Evolutionary conservation across 768 basidiomycete genomes (phyloP), one percentile per base, ranked within the genome.

Genomic region (Serendipita sp.): DNA sequence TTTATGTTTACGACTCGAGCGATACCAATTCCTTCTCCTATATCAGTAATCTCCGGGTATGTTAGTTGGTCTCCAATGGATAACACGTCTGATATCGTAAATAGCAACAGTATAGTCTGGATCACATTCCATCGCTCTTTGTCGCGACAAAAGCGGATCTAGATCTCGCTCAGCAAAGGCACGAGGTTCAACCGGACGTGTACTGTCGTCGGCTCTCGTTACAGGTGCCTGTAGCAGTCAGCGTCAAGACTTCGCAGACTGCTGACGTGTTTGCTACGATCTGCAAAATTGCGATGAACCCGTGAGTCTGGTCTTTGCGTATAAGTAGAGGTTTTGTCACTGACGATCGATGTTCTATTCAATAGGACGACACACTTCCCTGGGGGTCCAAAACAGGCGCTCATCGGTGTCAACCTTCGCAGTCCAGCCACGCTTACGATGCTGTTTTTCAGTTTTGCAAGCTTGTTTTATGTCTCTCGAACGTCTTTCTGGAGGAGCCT

Each of bases 1-100:
- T 94, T 68, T 97, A 95, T 72, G 92, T 97, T 36, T 85, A 97
- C 71, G 95, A 99, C 75, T 97, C 94, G 54, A 93, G 91, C 72
- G 95, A 99, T 73, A 97, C 95, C 45, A 98, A 99, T 75, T 96
- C 92, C 8, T 99, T 99, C 74, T 94, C 91, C 54, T 96, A 98
- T 75, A 92, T 99, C 73, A 94, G 91, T 70, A 96, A 95, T 76
- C 77, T 97, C 70, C 83, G 95, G 73, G 93, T 95, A 72, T 65
- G 83, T 75, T 5, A 41, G 47, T n/a, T 13, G 35, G 69, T 46
- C 15, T 64, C 16, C 3, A 64, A 32, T 10, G 13, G 30, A 5
- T 44, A 7, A 44, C 15, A 8, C 38, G 32, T 16, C 63, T 47
- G 64, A 63, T 15, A 3, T 34, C 58, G 51, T 41, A 63, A 11